Evolutionary conservation across 1,284 basidiomycete species (phyloP).

Genomic region (Mycosarcoma maydis): DNA sequence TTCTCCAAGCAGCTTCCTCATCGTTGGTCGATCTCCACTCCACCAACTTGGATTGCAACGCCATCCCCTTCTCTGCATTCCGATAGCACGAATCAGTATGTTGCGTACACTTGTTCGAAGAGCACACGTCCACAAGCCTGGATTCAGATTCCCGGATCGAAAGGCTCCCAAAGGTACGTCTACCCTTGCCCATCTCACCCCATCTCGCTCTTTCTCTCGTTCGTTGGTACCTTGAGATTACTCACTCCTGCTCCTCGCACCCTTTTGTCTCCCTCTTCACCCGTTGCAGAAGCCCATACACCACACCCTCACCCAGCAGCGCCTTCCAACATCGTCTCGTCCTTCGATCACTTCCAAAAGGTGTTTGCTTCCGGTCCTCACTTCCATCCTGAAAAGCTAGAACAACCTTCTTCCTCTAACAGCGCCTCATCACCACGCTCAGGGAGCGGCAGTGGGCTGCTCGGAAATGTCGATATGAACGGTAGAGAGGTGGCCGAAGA

Average conservation of each 20-base stretch:
- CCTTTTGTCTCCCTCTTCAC: neutral
- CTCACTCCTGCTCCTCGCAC: too few relatives aligned
- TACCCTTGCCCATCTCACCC: neutral
- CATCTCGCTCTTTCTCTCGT: neutral
- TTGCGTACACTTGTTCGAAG: slow-evolving; percentile 51
- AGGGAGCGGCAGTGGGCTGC: slow-evolving; percentile 4
- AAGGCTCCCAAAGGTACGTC: slow-evolving; percentile 50
- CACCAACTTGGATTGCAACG: neutral
- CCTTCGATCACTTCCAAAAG: slow-evolving; percentile 61
- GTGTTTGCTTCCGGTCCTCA: slow-evolving; percentile 60
- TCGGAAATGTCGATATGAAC: slow-evolving; percentile 22
- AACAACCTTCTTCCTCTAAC: slow-evolving; percentile 11
- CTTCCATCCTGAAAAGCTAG: slow-evolving; percentile 60
- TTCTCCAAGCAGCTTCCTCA: neutral
- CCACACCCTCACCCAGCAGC: slow-evolving; percentile 65
- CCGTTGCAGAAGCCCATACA: slow-evolving; percentile 38
- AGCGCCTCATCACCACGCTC: neutral
- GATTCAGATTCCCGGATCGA: slow-evolving; percentile 59
- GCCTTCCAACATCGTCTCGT: slow-evolving; percentile 45
- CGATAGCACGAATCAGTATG: slow-evolving; percentile 33
- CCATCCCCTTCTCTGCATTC: neutral
- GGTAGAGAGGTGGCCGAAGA: slow-evolving; percentile 36
- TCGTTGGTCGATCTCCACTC: too few relatives aligned
- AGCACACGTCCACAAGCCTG: slow-evolving; percentile 52
- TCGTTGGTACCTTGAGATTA: too few relatives aligned